Evolutionary conservation across 176 grass and related monocot species (phyloP), one percentile per base, ranked within the genome.

Genomic region (Oryza rufipogon): DNA sequence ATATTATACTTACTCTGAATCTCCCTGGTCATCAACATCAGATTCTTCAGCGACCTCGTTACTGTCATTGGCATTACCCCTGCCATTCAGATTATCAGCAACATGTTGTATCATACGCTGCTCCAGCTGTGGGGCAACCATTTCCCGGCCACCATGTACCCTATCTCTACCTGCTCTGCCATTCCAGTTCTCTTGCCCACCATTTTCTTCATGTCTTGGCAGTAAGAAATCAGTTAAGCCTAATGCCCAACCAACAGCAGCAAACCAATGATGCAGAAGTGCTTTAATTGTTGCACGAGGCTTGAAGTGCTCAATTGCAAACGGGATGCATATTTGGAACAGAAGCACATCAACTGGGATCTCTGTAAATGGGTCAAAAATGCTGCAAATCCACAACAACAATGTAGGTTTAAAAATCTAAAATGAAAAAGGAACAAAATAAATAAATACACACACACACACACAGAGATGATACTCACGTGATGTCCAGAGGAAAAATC

Each of bases 301-400:
- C 74, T 99, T 95, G 84, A 99, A 99, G 79, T 99, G 97, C 84
- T 99, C 97, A 85, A 99, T 96, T 3, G 93, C 97, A 64, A 96
- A 99, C 58, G 97, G 97, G 70, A 99, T 99, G 86, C 97, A 94
- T 78, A 99, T 99, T 91, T 96, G 91, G 68, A 99, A 91, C 81
- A 99, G 73, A 68, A 96, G 89, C 13, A 99, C 88, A 19, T 99
- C 93, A 64, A 94, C 88, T 79, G 97, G 93, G 74, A 99, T 92
- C 86, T 99, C 97, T 1, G 91, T 99, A 70, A 99, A 96, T 15
- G 97, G 97, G 64, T 99, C 97, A 19, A 91, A 99, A 76, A 99
- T 93, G 82, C 97, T 99, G 90, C 86, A 94, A 76, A 22, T 66
- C 56, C n/a, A 68, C 30, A 74, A 78, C 6, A 74, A 48, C 28